Percentiles rank a stretch among this genome's conserved stretches.
Evolutionary conservation across 208 protist species (phyloP).

Genomic region (Acanthamoeba castellanii): DNA sequence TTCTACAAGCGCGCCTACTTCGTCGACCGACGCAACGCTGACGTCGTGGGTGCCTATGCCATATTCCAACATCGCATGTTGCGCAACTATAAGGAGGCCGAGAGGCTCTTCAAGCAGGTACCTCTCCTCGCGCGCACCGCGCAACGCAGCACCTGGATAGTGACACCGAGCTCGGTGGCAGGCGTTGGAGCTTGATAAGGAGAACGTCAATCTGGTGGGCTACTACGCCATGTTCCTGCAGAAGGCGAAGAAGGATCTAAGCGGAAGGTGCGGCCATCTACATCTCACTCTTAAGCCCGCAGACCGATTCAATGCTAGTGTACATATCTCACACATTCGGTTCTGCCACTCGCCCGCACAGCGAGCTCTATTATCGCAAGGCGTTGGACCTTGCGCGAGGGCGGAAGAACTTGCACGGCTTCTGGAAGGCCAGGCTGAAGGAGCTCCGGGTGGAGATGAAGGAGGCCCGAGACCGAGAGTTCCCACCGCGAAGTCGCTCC

Average conservation of each 20-base stretch:
- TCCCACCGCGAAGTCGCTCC: background rate
- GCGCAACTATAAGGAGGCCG: slow-evolving; percentile 40
- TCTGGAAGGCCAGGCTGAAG: slow-evolving; percentile 24
- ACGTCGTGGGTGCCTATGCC: slow-evolving; percentile 11
- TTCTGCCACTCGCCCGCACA: background rate
- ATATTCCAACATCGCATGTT: slow-evolving; percentile 55
- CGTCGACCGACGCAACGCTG: slow-evolving; percentile 33
- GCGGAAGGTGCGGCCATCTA: background rate
- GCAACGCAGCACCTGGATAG: background rate
- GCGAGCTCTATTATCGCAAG: slow-evolving; percentile 16
- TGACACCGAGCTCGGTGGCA: background rate
- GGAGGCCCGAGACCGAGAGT: background rate
- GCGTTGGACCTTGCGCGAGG: slow-evolving; percentile 29
- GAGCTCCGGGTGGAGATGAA: background rate
- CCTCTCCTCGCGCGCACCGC: background rate
- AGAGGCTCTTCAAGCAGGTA: slow-evolving; percentile 49
- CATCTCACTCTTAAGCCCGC: background rate
- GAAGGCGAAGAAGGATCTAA: slow-evolving; percentile 4
- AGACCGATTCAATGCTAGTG: background rate
- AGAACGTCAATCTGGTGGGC: slow-evolving; percentile 52
- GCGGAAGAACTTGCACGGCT: slow-evolving; percentile 37
- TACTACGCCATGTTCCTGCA: slow-evolving; percentile 50
- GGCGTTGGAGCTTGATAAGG: slow-evolving; percentile 19
- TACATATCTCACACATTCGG: background rate
- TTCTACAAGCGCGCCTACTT: slow-evolving; percentile 63